Percentiles rank a stretch among this genome's conserved stretches.
Conservation (phyloP, 2,329 filamentous ascomycete species). For the Cladorrhinum sp. region DNA sequence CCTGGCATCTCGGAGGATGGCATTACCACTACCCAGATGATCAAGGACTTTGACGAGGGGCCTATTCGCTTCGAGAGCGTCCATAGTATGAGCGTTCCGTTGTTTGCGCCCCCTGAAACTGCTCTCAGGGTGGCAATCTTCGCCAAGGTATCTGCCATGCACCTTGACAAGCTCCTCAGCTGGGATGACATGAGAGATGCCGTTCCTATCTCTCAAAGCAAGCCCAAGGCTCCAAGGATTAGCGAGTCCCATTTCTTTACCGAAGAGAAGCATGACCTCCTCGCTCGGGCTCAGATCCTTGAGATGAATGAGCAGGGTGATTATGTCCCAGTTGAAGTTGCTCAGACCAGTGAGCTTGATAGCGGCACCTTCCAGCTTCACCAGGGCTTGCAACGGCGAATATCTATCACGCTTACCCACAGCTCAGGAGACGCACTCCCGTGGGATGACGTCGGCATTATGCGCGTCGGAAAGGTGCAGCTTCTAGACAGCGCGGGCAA, state of each 20-base stretch:
- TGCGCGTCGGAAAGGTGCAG: constrained; percentile 77
- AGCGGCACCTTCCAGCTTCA: constrained; percentile 91
- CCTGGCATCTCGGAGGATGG: constrained; percentile 87
- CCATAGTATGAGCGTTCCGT: constrained; percentile 92
- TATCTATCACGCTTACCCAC: constrained; percentile 85
- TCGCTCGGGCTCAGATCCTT: constrained; percentile 81
- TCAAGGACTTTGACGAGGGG: constrained; percentile 88
- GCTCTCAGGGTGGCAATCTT: constrained; percentile 86
- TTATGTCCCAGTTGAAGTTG: constrained; percentile 88
- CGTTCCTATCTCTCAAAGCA: constrained; percentile 55
- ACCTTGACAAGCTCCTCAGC: constrained; percentile 93
- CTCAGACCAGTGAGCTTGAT: constrained; percentile 80
- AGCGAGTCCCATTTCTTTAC: constrained; percentile 90
- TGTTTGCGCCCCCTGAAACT: constrained; percentile 71
- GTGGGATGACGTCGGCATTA: constrained; percentile 76
- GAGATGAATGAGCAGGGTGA: constrained; percentile 89
- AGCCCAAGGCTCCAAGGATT: constrained; percentile 63
- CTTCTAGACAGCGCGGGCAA: constrained; percentile 83
- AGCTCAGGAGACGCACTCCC: constrained; percentile 84
- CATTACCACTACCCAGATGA: constrained; percentile 92
- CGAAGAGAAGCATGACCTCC: constrained; percentile 90
- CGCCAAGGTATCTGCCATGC: constrained; percentile 85
- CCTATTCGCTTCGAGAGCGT: constrained; percentile 94
- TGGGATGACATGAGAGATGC: constrained; percentile 98
- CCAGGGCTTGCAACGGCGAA: constrained; percentile 85